Conservation (phyloP, 352 stramenopile genomes). For the Globisporangium echinulatum region DNA sequence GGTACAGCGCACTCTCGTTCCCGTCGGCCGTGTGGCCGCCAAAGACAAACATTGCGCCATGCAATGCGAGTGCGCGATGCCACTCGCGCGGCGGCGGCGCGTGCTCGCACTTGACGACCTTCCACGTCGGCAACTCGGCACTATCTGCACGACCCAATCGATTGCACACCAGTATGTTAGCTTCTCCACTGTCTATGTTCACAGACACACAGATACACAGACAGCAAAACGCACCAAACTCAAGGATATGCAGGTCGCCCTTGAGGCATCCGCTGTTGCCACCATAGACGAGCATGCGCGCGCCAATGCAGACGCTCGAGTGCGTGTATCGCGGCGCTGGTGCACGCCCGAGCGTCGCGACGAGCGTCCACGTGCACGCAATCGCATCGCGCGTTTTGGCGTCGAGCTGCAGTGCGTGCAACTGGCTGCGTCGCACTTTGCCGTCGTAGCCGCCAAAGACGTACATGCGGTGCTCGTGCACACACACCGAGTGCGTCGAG, state of each 20-base stretch:
- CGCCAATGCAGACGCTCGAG: constrained; percentile 37
- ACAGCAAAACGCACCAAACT: constrained; percentile 21
- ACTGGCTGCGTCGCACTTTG: constrained; percentile 39
- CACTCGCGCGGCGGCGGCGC: constrained; percentile 38
- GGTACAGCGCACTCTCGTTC: constrained; percentile 43
- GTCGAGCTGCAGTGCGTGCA: constrained; percentile 43
- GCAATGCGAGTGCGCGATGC: constrained; percentile 38
- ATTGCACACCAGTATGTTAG: neutral
- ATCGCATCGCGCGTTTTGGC: constrained; percentile 22
- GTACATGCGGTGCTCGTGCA: constrained; percentile 43
- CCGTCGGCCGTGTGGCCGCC: constrained; percentile 37
- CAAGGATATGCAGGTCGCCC: constrained; percentile 43
- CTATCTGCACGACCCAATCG: constrained; percentile 10
- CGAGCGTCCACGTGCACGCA: constrained; percentile 32
- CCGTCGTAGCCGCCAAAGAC: constrained; percentile 61
- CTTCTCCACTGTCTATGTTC: neutral
- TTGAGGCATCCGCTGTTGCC: constrained; percentile 56
- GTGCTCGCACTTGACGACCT: constrained; percentile 31
- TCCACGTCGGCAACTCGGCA: constrained; percentile 37
- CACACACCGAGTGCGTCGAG: constrained; percentile 50
- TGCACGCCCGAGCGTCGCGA: constrained; percentile 26
- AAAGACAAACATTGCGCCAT: constrained; percentile 46
- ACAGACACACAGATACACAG: neutral
- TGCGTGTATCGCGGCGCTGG: constrained; percentile 49
- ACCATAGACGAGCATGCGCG: constrained; percentile 44